Percentiles rank a stretch among this genome's conserved stretches.
phyloP scores from a whole-genome alignment of 495 filamentous ascomycete species.

The Staphylotrichum longicolle region DNA sequence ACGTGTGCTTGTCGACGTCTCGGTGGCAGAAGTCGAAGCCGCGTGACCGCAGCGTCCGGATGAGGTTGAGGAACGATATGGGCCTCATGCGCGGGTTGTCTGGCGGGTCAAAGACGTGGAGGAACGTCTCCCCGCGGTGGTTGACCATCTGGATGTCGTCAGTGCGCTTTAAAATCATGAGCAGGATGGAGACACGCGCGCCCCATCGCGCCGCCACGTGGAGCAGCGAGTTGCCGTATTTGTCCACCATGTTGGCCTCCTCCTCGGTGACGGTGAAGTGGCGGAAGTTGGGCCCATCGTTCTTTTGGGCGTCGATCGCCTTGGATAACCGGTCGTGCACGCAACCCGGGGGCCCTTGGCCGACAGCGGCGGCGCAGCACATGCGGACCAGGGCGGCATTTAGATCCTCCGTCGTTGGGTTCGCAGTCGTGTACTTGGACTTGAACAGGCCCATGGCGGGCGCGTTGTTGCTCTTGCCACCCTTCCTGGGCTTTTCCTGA shows the following conservation, averaged over 20 bases:
- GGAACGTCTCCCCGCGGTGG: constrained; percentile 37
- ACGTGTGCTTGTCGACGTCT: constrained; percentile 34
- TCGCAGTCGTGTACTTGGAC: constrained; percentile 25
- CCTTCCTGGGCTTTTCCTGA: constrained; percentile 31
- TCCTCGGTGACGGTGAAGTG: constrained; percentile 33
- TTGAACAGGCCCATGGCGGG: constrained; percentile 20
- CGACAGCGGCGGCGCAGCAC: constrained; percentile 30
- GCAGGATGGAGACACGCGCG: constrained; percentile 32
- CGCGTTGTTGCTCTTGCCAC: constrained; percentile 14
- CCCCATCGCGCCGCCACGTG: constrained; percentile 37
- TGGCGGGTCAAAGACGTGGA: constrained; percentile 36
- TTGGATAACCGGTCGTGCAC: constrained; percentile 33
- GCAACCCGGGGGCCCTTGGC: constrained; percentile 17
- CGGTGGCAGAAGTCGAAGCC: constrained; percentile 38
- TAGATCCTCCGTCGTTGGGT: constrained; percentile 32
- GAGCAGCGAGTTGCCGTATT: constrained; percentile 36
- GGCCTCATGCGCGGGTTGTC: constrained; percentile 29
- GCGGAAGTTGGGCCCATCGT: constrained; percentile 27
- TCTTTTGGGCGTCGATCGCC: constrained; percentile 32
- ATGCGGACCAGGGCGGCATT: constrained; percentile 32
- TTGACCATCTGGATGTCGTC: constrained; percentile 34
- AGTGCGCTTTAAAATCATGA: constrained; percentile 33
- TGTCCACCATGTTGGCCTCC: constrained; percentile 34
- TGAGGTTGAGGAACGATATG: constrained; percentile 35
- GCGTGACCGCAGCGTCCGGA: constrained; percentile 30